Evolutionary conservation across 2,329 filamentous ascomycete genomes (phyloP), one percentile per base, ranked within the genome.

Genomic region (Fusarium sp.): DNA sequence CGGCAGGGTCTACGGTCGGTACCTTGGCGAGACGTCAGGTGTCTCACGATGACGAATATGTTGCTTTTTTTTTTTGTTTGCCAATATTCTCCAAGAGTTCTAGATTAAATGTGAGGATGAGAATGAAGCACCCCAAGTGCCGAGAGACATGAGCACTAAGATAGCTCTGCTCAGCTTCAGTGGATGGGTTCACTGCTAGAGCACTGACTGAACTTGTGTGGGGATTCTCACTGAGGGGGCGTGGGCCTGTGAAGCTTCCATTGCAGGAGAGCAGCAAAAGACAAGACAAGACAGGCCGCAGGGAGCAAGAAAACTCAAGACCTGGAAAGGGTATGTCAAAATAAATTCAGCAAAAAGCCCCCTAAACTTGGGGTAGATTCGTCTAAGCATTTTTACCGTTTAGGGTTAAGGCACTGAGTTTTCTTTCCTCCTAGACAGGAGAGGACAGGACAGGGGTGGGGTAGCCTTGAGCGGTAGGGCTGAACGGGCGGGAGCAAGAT

Each of bases 401-500:
- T 35, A 17, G 32, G 14, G 32, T 17, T 15, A 35, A 35, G 15
- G 7, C 8, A 15, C 32, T 35, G 32, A 35, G 32, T 35, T 35
- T 35, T 35, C 32, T 35, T 35, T 35, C 32, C 3, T 35, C 32
- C 32, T 35, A 26, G 50, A 36, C n/a, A 38, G 14, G 12, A 5
- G 14, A 39, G n/a, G 17, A 35, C 12, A 51, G 13, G 9, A 48
- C 61, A 59, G 35, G 63, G 58, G 41, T 48, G 58, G 62, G 44
- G 59, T 66, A 42, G 41, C 35, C 56, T 55, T 20, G 48, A 66
- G 47, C 60, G 56, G 63, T 77, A 77, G 75, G 75, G 75, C 75
- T 77, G 75, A 77, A 76, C 71, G 64, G 51, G 35, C 75, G 74
- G 70, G 72, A 73, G 66, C 63, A 72, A 70, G 74, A 75, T 75